These are phyloP conservation scores for Phytophthora sp. DNA, from an alignment of 352 stramenopile species.

Conservation along the genomic window DNA sequence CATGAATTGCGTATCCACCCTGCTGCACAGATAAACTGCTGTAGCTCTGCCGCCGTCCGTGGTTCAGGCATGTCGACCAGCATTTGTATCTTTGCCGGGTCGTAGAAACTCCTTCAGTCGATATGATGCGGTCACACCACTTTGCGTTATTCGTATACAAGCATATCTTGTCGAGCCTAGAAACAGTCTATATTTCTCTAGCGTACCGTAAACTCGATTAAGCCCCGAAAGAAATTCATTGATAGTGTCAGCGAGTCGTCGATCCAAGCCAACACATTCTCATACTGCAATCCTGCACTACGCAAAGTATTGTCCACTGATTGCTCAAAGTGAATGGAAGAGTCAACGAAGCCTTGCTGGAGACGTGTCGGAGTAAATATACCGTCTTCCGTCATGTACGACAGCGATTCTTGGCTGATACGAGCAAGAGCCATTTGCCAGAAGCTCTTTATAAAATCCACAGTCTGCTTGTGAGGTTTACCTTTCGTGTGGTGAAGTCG, in stretches of 20 bases:
- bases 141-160: slow-evolving; percentile 6
- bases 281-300: neutral
- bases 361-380: slow-evolving; percentile 7
- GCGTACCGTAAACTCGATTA: slow-evolving; percentile 1
- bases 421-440: neutral
- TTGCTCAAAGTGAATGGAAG: slow-evolving; percentile 15
- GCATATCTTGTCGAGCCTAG: slow-evolving; percentile 8
- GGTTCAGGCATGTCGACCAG: neutral
- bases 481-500: slow-evolving; percentile 4
- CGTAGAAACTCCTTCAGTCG: neutral
- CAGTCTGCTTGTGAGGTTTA: slow-evolving; percentile 14
- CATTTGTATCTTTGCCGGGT: neutral
- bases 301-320: slow-evolving; percentile 16
- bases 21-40: no score
- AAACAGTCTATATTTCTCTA: slow-evolving; percentile 2
- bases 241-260: slow-evolving; percentile 1
- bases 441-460: slow-evolving; percentile 15
- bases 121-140: slow-evolving; percentile 10
- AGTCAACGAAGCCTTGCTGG: slow-evolving; percentile 10
- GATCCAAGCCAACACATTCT: slow-evolving; percentile 13
- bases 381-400: no score
- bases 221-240: slow-evolving; percentile 14
- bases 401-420: slow-evolving; percentile 9
- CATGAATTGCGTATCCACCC: neutral
- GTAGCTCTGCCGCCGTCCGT: neutral